Evolutionary conservation across 2,329 filamentous ascomycete species (phyloP), one percentile per base, ranked within the genome.

Genomic region (Chaetomium strumarium): DNA sequence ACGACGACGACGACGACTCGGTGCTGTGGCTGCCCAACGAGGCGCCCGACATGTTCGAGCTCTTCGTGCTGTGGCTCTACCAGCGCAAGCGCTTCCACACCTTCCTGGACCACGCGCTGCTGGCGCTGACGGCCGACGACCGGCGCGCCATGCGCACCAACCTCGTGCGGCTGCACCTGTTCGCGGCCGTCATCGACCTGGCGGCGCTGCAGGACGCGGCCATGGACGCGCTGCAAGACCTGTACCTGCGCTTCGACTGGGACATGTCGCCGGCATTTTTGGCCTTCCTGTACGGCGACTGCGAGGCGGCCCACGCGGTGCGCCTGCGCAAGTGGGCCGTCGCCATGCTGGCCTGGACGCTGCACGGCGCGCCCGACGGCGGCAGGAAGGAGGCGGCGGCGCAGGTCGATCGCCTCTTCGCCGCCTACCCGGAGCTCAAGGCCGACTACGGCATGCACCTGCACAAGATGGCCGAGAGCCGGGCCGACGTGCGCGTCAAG

Each of bases 211-310:
- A 83, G 60, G 79, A 83, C 63, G 66, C 72, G 16, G 72, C 77
- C 62, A 81, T 81, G 73, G 79, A 83, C 58, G 74, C 75, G 36
- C 66, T 82, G 16, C 79, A 82, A 63, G 79, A 83, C 59, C 65
- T 83, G 14, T 81, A 82, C 62, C 75, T 83, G 37, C 72, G 74
- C 13, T 73, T 75, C 62, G 76, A 82, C 69, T 82, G 78, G 78
- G 76, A 80, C 59, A 75, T 82, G 51, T 74, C 74, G 3, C 72
- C 76, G 1, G 67, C 67, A 24, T 73, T 83, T 44, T 66, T 82
- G 51, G 64, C 66, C 49, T 78, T 75, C 55, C 69, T 81, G 11
- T 83, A 81, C 65, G 72, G 67, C n/a, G 71, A 77, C 57, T 78
- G 76, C 63, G 74, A 79, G 46, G 64, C 73, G 12, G 63, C 72